phyloP scores from a whole-genome alignment of 345 rosid species.

The Odontarrhena argentea region DNA sequence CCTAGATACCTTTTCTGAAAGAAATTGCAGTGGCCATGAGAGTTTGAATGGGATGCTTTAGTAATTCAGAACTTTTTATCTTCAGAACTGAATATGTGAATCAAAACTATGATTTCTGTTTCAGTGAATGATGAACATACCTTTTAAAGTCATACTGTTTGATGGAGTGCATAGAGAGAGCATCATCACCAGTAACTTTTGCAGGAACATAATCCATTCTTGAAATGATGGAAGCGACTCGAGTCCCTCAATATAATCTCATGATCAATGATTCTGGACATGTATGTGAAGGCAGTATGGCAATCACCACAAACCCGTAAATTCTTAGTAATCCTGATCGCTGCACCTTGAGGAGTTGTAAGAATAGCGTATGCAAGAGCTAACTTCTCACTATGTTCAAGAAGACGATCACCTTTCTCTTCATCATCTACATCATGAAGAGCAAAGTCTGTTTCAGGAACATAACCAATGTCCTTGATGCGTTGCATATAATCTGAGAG shows the following conservation, averaged over 20 bases:
- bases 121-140: not conserved
- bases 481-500: constrained; percentile 60
- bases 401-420: constrained; percentile 77
- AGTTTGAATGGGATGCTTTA: not conserved
- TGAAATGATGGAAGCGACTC: constrained; percentile 92
- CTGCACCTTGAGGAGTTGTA: constrained; percentile 56
- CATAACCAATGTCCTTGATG: constrained; percentile 76
- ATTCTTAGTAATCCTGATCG: constrained; percentile 77
- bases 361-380: constrained; percentile 81
- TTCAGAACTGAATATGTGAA: not conserved
- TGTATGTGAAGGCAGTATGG: constrained; percentile 69
- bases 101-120: not conserved
- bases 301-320: constrained; percentile 84
- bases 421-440: constrained; percentile 93
- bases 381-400: constrained; percentile 82
- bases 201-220: constrained; percentile 77
- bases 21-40: constrained; percentile 4
- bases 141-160: constrained; percentile 1
- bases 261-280: constrained; percentile 62
- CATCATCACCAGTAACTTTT: constrained; percentile 70
- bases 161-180: constrained; percentile 1
- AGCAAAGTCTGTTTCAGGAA: constrained; percentile 74
- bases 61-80: not conserved
- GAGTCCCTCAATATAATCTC: constrained; percentile 86
- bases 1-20: not conserved